Base-by-base conservation (phyloP, 2,329 filamentous ascomycete species). In the Hansfordia pulvinata region DNA sequence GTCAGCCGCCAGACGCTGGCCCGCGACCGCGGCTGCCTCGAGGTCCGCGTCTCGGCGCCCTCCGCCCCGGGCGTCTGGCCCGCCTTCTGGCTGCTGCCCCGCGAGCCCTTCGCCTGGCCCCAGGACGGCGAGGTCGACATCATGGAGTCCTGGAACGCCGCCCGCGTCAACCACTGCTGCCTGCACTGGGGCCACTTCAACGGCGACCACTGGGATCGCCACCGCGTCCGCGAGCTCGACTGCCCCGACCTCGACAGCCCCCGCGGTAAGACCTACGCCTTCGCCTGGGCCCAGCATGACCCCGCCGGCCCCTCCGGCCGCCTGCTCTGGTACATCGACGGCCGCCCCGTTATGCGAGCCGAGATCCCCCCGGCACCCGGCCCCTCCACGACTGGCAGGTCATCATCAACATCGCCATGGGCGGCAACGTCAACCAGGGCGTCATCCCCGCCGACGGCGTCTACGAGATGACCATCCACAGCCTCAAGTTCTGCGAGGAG, bases 321-420 rank as follows among this genome's bases (percentile, higher is more conserved):
- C 19, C 49, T 69, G 45, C 44, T 73, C 1, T 74, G 69, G 69
- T 72, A 69, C 38, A 62, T 74, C 28, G 67, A 74, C 36, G 64
- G 64, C 0, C 43, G 49, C 18, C 53, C 64, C 0, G 62, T 72
- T 2, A 73, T 74, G 68, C 70, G 62, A 46, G 65, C 56, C 0
- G 38, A 44, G 3, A 62, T 69, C 14, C 69, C 69, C 0, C 36
- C 2, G 65, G 66, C 0, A 70, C 63, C 3, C 49, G 69, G 9
- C 54, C 60, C 5, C 56, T 74, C 46, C 58, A 62, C 29, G 68
- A 73, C 15, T 72, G 60, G 47, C 58, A 58, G 11, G 48, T 74
- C 7, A 45, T 73, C 32, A 54, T 74, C 11, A 74, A 74, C 31
- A 54, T 74, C n/a, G 69, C 69, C 2, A 71, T 74, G 62, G 69